These are phyloP conservation scores for Aspergillus mulundensis DNA, from an alignment of 495 filamentous ascomycete genomes.

Conservation along the genomic window DNA sequence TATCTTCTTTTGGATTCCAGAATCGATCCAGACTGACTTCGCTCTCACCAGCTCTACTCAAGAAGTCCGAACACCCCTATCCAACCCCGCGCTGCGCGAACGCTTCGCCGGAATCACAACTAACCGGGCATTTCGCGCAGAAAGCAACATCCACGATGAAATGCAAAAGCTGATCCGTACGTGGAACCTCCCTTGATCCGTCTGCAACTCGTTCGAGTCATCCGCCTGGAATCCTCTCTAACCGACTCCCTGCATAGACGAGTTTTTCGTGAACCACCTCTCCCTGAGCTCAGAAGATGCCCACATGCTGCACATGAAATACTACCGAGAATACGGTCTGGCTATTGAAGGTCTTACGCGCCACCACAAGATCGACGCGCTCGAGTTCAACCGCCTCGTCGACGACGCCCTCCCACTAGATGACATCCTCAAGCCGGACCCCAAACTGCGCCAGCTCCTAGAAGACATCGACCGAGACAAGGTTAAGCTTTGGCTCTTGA, in stretches of 20 bases:
- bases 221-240: not conserved
- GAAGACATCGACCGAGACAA: slow-evolving; percentile 72
- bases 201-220: not conserved
- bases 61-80: slow-evolving; percentile 32
- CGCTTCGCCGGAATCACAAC: slow-evolving; percentile 12
- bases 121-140: slow-evolving; percentile 31
- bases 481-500: slow-evolving; percentile 88
- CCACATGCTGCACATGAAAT: slow-evolving; percentile 74
- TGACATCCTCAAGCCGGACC: slow-evolving; percentile 70
- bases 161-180: slow-evolving; percentile 66
- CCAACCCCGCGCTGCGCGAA: not conserved
- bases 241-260: slow-evolving; percentile 40
- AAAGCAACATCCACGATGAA: slow-evolving; percentile 64
- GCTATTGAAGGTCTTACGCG: slow-evolving; percentile 93
- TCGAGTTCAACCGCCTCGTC: slow-evolving; percentile 91
- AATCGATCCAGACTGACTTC: slow-evolving; percentile 4
- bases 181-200: slow-evolving; percentile 9
- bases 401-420: slow-evolving; percentile 95
- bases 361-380: slow-evolving; percentile 90
- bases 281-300: slow-evolving; percentile 70
- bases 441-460: slow-evolving; percentile 69
- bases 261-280: slow-evolving; percentile 78
- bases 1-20: slow-evolving; percentile 11
- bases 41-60: slow-evolving; percentile 47
- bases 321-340: slow-evolving; percentile 93